phyloP scores from a whole-genome alignment of 495 filamentous ascomycete genomes.

The Trichoderma gamsii region DNA sequence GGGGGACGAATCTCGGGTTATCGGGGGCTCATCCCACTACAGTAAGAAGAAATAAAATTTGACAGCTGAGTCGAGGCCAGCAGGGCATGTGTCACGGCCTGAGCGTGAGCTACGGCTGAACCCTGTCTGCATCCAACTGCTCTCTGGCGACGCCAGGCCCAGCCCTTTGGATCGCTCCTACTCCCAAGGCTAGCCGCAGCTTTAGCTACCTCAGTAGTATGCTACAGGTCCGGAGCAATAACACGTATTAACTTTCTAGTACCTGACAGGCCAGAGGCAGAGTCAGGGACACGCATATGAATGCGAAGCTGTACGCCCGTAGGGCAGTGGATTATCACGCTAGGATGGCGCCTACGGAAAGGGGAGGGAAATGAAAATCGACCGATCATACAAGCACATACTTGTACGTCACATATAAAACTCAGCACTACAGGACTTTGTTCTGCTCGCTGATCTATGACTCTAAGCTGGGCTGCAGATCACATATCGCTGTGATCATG shows the following conservation, averaged over 20 bases:
- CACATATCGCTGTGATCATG: not conserved
- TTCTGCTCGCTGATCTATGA: too few species aligned
- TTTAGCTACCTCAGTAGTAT: not conserved
- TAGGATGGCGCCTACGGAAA: too few species aligned
- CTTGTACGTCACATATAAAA: too few species aligned
- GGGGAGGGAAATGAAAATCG: too few species aligned
- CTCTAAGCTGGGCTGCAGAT: not conserved
- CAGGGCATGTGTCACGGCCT: not conserved
- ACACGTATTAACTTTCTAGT: not conserved
- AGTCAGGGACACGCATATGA: not conserved
- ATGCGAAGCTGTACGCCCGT: not conserved
- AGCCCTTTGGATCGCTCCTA: not conserved
- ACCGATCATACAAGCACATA: too few species aligned
- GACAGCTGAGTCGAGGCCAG: not conserved
- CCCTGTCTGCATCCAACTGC: not conserved
- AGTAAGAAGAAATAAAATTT: not conserved
- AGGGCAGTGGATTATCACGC: too few species aligned
- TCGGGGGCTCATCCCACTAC: not conserved
- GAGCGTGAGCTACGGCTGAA: not conserved
- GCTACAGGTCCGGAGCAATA: not conserved
- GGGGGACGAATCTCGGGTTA: not conserved
- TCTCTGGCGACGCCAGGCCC: not conserved
- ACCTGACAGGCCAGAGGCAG: not conserved
- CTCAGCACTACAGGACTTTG: too few species aligned
- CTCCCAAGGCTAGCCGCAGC: not conserved